Base-by-base conservation (phyloP, 2,329 filamentous ascomycete species). In the Scedosporium minutisporum region DNA sequence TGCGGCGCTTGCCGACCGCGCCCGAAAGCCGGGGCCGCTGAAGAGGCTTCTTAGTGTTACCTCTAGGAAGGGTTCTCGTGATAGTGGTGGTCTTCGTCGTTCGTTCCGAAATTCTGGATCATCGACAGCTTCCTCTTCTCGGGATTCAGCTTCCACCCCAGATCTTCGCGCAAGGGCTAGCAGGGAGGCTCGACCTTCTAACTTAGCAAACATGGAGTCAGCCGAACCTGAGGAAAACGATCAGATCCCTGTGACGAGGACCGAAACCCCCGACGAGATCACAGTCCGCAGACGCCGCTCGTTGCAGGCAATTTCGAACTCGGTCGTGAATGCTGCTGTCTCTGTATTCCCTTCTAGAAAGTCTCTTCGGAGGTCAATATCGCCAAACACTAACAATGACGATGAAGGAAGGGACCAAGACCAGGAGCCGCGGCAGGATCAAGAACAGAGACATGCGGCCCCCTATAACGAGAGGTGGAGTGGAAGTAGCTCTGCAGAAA, bases 301-400 rank as follows among this genome's bases (percentile, higher is more conserved):
- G 1, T 60, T 67, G 12, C 63, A 66, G 25, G 58, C 64, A 7
- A 57, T 66, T 25, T 60, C 63, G 4, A 62, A 58, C 6, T 64
- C 66, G 3, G 64, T 67, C 12, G 55, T 60, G 10, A 63, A 67
- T 14, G 65, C 65, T 3, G 66, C 66, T 9, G 63, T 61, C 6
- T 62, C 62, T 4, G 61, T 67, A 9, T 64, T 68, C n/a, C 51
- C 60, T 12, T 57, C 51, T 9, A 23, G 60, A 9, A 46, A 14
- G 38, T 62, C 53, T 12, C 14, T 58, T n/a, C 60, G 53, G 14
- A 55, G 53, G 51, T 58, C 60, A 14, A 33, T 5, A 6, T 62
- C 60, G 18, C 57, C 57, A 6, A 21, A 59, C 14, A 16, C 18
- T 7, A 23, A 27, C 57, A 42, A n/a, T n/a, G 38, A 44, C 9